phyloP scores from a whole-genome alignment of 2,329 filamentous ascomycete genomes.

The Exophiala oligosperma region DNA sequence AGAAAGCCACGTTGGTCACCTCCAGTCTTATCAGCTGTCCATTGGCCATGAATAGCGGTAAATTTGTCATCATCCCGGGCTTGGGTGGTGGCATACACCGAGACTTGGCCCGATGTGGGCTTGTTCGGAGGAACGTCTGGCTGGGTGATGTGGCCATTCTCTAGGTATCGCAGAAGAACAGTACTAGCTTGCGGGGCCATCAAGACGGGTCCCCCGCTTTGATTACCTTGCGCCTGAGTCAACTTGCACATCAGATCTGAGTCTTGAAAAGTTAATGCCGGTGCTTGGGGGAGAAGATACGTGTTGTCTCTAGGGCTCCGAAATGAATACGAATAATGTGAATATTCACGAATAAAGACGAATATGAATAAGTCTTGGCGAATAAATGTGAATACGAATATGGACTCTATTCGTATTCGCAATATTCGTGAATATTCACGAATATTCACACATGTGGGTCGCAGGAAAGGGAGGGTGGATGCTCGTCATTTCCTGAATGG shows the following conservation, averaged over 20 bases:
- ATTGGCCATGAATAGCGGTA: constrained; percentile 4
- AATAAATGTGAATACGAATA: no score
- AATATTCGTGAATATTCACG: no score
- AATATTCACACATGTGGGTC: no score
- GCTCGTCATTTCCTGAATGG: no score
- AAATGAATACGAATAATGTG: constrained; percentile 2
- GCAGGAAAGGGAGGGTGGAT: no score
- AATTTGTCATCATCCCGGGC: constrained; percentile 2
- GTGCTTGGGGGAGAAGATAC: neutral
- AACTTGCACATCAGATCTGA: constrained; percentile 2
- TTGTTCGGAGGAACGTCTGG: constrained; percentile 1
- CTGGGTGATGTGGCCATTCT: constrained; percentile 3
- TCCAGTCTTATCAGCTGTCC: constrained; percentile 2
- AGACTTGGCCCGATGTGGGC: constrained; percentile 1
- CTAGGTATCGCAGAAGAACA: constrained; percentile 1
- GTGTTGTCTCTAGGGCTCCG: neutral
- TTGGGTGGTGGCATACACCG: constrained; percentile 1
- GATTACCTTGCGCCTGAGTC: neutral
- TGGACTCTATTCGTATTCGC: no score
- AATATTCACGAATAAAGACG: neutral
- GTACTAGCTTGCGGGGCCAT: neutral
- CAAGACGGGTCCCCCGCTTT: neutral
- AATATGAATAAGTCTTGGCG: neutral
- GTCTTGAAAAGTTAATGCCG: constrained; percentile 1
- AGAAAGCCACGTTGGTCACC: constrained; percentile 2